A percentile compares a stretch with the other conserved stretches of the same genome.
These are phyloP conservation scores for Solanum dulcamara DNA, from an alignment of 257 asterid species.

Conservation along the genomic window DNA sequence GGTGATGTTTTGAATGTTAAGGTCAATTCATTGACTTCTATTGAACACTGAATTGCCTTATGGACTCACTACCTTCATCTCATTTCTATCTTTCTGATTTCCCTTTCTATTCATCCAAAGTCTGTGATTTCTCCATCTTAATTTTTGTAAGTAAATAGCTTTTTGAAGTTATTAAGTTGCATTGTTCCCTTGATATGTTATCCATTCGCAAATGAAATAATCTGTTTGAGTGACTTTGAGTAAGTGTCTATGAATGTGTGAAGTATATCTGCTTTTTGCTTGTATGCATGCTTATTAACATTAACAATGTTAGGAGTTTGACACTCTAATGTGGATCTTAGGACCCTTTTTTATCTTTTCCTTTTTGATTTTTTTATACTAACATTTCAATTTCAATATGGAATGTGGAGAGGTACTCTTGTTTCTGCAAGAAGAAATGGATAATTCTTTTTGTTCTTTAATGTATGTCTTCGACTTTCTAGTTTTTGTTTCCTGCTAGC, in stretches of 20 bases:
- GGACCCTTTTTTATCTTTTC: neutral
- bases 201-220: neutral
- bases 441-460: neutral
- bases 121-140: no score
- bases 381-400: neutral
- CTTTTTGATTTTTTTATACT: neutral
- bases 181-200: neutral
- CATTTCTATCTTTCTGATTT: no score
- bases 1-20: no score
- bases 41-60: no score
- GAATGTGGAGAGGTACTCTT: neutral
- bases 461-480: neutral
- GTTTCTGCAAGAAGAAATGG: neutral
- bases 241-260: neutral
- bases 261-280: neutral
- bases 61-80: no score
- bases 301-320: neutral
- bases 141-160: slow-evolving; percentile 61
- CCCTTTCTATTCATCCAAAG: no score
- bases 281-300: neutral
- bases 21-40: no score
- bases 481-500: neutral
- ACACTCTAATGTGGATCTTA: neutral
- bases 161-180: neutral
- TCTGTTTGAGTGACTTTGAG: neutral